A percentile compares a stretch with the other conserved stretches of the same genome.
Conservation (phyloP, 768 basidiomycete species). For the Lactarius pseudohatsudake region DNA sequence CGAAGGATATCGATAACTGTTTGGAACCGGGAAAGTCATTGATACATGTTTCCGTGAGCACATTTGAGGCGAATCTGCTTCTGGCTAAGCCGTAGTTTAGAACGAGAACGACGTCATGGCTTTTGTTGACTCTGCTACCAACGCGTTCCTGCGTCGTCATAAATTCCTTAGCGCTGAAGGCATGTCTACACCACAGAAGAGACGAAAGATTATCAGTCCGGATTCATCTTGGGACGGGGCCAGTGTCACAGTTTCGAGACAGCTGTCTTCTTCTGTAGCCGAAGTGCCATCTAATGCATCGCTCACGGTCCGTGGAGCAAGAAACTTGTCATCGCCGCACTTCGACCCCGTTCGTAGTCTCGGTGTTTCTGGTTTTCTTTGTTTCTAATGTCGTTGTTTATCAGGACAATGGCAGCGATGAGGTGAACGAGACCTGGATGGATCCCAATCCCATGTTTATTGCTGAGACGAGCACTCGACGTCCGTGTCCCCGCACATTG, state of each 20-base stretch:
- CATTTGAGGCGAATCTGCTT: constrained; percentile 19
- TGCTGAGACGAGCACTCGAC: constrained; percentile 69
- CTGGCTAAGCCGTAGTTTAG: constrained; percentile 38
- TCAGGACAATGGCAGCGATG: constrained; percentile 13
- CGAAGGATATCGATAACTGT: constrained; percentile 69
- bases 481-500: constrained; percentile 48
- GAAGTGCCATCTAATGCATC: not conserved
- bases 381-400: not conserved
- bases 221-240: not conserved
- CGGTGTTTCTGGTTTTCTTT: not conserved
- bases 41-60: constrained; percentile 65
- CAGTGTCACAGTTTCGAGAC: not conserved
- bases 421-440: constrained; percentile 48
- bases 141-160: constrained; percentile 63
- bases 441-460: constrained; percentile 62
- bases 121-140: constrained; percentile 59
- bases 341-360: constrained; percentile 10
- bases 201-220: constrained; percentile 41
- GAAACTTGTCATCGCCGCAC: not conserved
- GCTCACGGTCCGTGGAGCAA: not conserved
- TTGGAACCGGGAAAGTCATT: constrained; percentile 74
- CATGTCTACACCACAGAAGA: constrained; percentile 50
- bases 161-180: constrained; percentile 46
- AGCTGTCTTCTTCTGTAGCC: not conserved
- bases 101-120: constrained; percentile 54